Evolutionary conservation across 345 rosid genomes (phyloP), one percentile per base, ranked within the genome.

Genomic region (Euphorbia lathyris): DNA sequence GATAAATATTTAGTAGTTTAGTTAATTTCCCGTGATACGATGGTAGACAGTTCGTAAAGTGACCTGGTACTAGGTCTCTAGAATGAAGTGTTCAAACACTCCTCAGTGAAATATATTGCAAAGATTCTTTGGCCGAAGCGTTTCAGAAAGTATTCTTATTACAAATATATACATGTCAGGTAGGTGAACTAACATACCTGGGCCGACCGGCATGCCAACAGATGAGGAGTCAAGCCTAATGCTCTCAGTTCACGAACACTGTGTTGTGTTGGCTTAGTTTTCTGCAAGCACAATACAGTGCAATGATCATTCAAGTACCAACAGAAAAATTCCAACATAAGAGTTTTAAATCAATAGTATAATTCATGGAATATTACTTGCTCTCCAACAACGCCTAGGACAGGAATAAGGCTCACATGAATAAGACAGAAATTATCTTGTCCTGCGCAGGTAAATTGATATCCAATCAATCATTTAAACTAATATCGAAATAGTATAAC

Each of bases 201-300:
- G 48, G 80, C 80, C 52, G 80, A 77, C 20, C 80, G 80, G n/a
- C 80, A 77, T 27, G 80, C 80, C 63, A 77, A 42, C 10, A 77
- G 53, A 73, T 72, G 76, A 16, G 80, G 77, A 68, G 80, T 77
- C 76, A 77, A 68, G 62, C 80, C 80, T 58, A 77, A 72, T 63
- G 80, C 80, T 69, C 80, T 72, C 71, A 77, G 36, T 69, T 77
- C 80, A 73, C 80, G 76, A 30, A 77, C 80, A 58, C 80, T 77
- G 8, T 77, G 80, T 20, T 77, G 80, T 16, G 80, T 77, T 58
- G 80, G 80, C 71, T 77, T 77, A 32, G 80, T 77, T 72, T 77
- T 77, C 80, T 77, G 74, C 67, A 72, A 26, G 45, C 63, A 63
- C 6, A 57, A 23, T 20, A 66, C 10, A 20, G 10, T 11, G 38